Evolutionary conservation across 257 asterid genomes (phyloP).

Genomic region (Nicotiana undulata): DNA sequence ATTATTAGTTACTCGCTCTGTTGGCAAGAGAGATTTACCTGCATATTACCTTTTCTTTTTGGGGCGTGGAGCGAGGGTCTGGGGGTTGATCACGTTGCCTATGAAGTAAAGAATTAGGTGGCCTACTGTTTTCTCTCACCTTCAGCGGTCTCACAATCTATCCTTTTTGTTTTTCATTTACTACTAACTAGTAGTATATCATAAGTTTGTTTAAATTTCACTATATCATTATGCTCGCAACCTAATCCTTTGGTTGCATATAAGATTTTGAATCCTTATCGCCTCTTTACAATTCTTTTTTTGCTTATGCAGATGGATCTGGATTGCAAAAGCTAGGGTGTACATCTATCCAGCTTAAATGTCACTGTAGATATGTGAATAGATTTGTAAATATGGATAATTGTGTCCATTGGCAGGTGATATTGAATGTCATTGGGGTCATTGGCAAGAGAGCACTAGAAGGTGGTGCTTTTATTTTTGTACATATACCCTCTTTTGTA

Average conservation of each 20-base stretch:
- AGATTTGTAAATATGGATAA: constrained; percentile 18
- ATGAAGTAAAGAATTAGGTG: background rate
- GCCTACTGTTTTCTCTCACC: background rate
- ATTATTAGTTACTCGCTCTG: background rate
- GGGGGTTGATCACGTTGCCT: background rate
- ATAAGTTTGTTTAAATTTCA: background rate
- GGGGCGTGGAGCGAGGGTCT: background rate
- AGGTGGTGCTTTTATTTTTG: background rate
- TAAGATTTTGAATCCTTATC: background rate
- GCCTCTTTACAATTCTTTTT: background rate
- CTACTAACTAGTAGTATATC: no score
- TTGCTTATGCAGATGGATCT: background rate
- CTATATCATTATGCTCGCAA: background rate
- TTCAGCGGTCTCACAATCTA: background rate
- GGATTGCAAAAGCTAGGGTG: background rate
- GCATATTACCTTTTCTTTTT: no score
- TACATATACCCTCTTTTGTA: background rate
- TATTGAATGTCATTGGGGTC: background rate
- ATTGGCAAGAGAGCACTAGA: background rate
- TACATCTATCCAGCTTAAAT: constrained; percentile 4
- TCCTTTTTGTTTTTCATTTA: background rate
- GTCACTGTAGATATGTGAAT: constrained; percentile 10
- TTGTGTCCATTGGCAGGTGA: constrained; percentile 6
- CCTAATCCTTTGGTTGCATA: background rate
- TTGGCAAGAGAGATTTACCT: background rate